Evolutionary conservation across 805 yeast species (phyloP), one percentile per base, ranked within the genome.

Genomic region (Lachancea waltii): DNA sequence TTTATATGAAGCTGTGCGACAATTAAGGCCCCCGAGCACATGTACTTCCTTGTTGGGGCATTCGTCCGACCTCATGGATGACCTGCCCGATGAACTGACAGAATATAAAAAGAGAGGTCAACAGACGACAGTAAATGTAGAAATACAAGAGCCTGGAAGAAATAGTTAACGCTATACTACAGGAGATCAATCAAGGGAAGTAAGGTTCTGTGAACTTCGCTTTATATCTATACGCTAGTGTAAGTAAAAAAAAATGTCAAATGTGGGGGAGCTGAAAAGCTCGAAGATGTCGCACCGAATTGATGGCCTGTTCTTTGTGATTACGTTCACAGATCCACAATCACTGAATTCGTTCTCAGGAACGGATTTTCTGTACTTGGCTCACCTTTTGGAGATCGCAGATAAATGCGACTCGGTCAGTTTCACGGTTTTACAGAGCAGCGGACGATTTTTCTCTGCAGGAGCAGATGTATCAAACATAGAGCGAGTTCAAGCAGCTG

Each of bases 361-460:
- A 28, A 71, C 67, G 5, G 85, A 84, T 47, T 84, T 81, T 56
- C 63, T 75, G 25, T 60, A 70, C 38, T 59, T 85, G 35, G 85
- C 81, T 2, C 67, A 72, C 40, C 63, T 71, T 9, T 61, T 86
- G 9, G 76, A 76, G 46, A 54, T 67, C 42, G 87, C 95, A 0
- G 79, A 83, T 42, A 55, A 63, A 4, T 79, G 83, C 41, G 75
- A 75, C 17, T 65, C 68, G 15, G 79, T 90, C 0, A 52, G 71
- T 6, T 70, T 76, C 17, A 86, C 95, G 1, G 63, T 83, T 35
- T 60, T 86, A 34, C 79, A 76, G 52, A 70, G 86, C 23, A 67
- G 81, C 0, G 95, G 95, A 0, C 68, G 80, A 41, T 82, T 73
- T 56, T 86, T 85, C 58, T 77, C 86, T 18, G 82, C 95, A 5